Evolutionary conservation across 345 rosid species (phyloP).

Genomic region (Toxicodendron radicans): DNA sequence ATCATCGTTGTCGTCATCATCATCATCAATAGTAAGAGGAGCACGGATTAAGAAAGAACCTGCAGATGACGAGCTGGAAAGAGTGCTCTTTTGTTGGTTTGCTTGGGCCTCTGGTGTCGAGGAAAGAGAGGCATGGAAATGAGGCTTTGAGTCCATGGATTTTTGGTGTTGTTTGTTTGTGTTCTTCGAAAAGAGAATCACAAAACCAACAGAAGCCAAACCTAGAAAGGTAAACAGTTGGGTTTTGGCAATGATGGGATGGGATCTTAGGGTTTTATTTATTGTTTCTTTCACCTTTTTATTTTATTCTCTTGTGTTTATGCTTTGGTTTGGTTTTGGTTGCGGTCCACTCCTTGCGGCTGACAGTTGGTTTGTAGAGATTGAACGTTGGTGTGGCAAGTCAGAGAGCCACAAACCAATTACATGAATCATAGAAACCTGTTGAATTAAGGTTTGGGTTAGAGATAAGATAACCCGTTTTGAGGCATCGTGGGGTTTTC

Average conservation of each 20-base stretch:
- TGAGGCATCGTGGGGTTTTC: not conserved
- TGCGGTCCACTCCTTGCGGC: too few species aligned
- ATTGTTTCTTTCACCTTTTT: not conserved
- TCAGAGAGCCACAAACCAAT: not conserved
- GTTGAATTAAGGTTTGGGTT: not conserved
- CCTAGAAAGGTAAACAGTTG: not conserved
- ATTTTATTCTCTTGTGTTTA: not conserved
- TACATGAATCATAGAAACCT: not conserved
- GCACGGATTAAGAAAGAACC: conserved; percentile 70
- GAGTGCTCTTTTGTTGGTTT: conserved; percentile 11
- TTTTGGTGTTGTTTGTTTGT: conserved; percentile 9
- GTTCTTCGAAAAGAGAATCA: not conserved
- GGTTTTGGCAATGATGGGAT: not conserved
- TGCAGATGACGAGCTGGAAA: conserved; percentile 37
- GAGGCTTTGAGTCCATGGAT: conserved; percentile 33
- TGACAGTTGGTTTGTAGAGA: not conserved
- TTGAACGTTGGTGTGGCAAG: not conserved
- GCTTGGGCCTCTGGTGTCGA: conserved; percentile 27
- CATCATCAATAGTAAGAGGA: conserved; percentile 57
- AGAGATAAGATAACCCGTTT: not conserved
- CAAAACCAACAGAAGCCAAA: conserved; percentile 1
- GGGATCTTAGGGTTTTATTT: conserved; percentile 5
- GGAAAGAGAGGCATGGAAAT: conserved; percentile 35
- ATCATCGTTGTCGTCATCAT: conserved; percentile 32
- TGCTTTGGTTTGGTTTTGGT: too few species aligned